These are phyloP conservation scores for Kuraishia capsulata DNA, from an alignment of 805 yeast genomes.

Conservation along the genomic window DNA sequence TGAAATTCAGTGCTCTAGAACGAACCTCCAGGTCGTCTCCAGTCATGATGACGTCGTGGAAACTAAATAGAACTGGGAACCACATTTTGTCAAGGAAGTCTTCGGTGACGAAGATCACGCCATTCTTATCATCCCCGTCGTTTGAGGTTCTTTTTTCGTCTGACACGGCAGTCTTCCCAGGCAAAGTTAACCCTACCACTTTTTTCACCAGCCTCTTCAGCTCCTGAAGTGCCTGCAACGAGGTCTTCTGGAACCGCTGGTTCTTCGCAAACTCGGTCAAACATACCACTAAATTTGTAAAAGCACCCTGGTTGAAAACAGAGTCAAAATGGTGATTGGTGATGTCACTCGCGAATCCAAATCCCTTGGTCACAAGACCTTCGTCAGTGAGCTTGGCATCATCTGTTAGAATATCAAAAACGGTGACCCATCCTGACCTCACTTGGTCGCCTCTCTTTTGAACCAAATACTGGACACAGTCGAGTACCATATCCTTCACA, in stretches of 20 bases:
- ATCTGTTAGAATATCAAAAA: conserved; percentile 66
- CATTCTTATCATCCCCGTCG: conserved; percentile 12
- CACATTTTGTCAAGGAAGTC: conserved; percentile 50
- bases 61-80: conserved; percentile 82
- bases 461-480: conserved; percentile 82
- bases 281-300: conserved; percentile 58
- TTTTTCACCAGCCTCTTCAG: conserved; percentile 53
- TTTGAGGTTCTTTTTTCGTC: conserved; percentile 8
- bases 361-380: conserved; percentile 53
- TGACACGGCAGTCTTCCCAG: conserved; percentile 10
- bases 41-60: conserved; percentile 83
- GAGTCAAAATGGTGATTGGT: conserved; percentile 51
- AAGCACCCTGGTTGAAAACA: conserved; percentile 63
- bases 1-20: conserved; percentile 71
- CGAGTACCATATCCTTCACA: conserved; percentile 83
- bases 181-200: conserved; percentile 39
- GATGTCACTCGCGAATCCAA: conserved; percentile 52
- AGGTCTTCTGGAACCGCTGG: conserved; percentile 67
- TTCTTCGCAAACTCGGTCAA: conserved; percentile 80
- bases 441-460: conserved; percentile 63
- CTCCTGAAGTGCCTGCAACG: conserved; percentile 73
- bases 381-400: conserved; percentile 60
- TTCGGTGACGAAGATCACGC: conserved; percentile 11
- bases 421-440: conserved; percentile 91
- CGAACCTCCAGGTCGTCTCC: conserved; percentile 94